Evolutionary conservation across 2,329 filamentous ascomycete species (phyloP).

Genomic region (Monilinia laxa): DNA sequence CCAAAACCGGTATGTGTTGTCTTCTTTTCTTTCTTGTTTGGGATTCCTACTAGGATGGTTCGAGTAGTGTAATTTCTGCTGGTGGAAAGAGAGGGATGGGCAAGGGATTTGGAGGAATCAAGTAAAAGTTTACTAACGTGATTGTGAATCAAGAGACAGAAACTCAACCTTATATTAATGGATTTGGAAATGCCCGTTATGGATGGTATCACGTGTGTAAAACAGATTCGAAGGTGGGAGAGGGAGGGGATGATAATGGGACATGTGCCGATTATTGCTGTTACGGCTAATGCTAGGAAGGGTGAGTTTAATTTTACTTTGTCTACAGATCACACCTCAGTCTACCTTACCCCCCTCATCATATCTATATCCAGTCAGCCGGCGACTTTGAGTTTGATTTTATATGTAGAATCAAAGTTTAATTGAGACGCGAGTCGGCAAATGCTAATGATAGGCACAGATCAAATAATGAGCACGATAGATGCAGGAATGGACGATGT

Average conservation of each 20-base stretch:
- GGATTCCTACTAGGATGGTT: not conserved
- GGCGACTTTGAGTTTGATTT: too few species aligned
- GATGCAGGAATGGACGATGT: constrained; percentile 36
- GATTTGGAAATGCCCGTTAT: constrained; percentile 81
- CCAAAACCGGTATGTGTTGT: too few species aligned
- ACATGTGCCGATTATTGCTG: constrained; percentile 71
- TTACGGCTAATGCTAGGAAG: constrained; percentile 70
- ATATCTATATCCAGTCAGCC: too few species aligned
- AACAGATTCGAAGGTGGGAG: constrained; percentile 66
- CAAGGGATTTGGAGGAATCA: constrained; percentile 36
- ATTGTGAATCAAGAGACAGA: constrained; percentile 42
- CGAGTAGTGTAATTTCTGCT: not conserved
- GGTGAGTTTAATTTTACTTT: not conserved
- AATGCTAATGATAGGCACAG: constrained; percentile 46
- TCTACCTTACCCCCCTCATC: too few species aligned
- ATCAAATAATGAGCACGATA: constrained; percentile 51
- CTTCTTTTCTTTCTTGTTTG: not conserved
- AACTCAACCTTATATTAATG: constrained; percentile 68
- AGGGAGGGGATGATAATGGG: constrained; percentile 54
- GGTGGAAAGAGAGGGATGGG: not conserved
- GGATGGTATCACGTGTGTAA: constrained; percentile 73
- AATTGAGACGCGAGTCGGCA: not conserved
- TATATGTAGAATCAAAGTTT: too few species aligned
- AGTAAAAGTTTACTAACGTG: constrained; percentile 39
- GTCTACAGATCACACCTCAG: too few species aligned